phyloP scores from a whole-genome alignment of 2,329 filamentous ascomycete genomes.

The Diaporthe longicolla region DNA sequence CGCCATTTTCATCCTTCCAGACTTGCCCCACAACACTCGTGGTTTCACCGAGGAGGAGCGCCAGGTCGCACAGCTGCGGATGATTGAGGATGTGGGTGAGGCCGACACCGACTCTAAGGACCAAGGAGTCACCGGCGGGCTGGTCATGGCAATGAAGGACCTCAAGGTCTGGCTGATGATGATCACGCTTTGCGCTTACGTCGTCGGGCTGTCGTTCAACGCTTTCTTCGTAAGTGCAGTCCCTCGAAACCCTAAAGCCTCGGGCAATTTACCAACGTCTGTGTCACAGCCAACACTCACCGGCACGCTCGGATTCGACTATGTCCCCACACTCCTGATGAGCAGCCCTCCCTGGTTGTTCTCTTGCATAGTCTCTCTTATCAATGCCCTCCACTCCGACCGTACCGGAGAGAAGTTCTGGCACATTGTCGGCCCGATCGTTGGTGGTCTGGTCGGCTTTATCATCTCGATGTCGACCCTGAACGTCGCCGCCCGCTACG shows the following conservation, averaged over 20 bases:
- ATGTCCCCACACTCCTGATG: constrained; percentile 68
- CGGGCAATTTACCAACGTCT: neutral
- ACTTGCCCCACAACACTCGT: constrained; percentile 68
- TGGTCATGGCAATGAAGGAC: constrained; percentile 72
- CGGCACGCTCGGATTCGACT: constrained; percentile 65
- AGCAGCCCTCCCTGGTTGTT: constrained; percentile 72
- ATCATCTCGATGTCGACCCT: constrained; percentile 72
- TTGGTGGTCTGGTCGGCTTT: constrained; percentile 69
- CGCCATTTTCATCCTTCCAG: constrained; percentile 65
- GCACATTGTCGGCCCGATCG: constrained; percentile 69
- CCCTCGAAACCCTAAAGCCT: fast-evolving
- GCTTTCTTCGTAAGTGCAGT: constrained; percentile 65
- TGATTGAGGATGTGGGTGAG: constrained; percentile 71
- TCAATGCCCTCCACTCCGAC: constrained; percentile 70
- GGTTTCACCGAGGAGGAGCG: constrained; percentile 73
- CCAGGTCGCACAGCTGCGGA: constrained; percentile 67
- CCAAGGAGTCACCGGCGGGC: constrained; percentile 66
- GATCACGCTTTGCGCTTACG: constrained; percentile 72
- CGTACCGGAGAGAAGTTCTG: constrained; percentile 71
- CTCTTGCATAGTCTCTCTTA: constrained; percentile 68
- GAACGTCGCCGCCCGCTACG: constrained; percentile 69
- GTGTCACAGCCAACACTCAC: constrained; percentile 62
- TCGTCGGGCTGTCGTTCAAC: constrained; percentile 71
- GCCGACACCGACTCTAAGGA: constrained; percentile 65
- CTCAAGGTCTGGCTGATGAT: constrained; percentile 75